Base-by-base conservation (phyloP, 805 yeast genomes). In the Jamesozyma gamospora region DNA sequence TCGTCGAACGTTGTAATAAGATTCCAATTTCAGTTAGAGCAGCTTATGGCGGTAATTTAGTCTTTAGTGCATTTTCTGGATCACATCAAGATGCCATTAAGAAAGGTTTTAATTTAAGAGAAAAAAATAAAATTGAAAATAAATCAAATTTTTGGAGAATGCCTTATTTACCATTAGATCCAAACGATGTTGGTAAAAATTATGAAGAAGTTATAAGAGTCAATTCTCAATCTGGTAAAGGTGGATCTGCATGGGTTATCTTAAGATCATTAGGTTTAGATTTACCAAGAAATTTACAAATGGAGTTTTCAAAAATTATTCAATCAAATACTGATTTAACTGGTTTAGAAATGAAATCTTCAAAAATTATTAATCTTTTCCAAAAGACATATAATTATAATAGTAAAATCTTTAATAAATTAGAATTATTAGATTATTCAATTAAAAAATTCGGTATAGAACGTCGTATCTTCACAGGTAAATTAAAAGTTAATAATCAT, bases 61-160 rank as follows among this genome's bases (percentile, higher is more conserved):
- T 82, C 33, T 87, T 82, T 29, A 80, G 85, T 62, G 92, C 92
- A 2, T 82, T 82, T 63, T 72, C 81, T 38, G 92, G 92, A 3
- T 77, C 86, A n/a, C 92, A 82, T 60, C 92, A 82, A 64, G 92
- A 83, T 60, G 92, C 92, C 33, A 82, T 82, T 60, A 83, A 82
- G 63, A 82, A 82, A 65, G 92, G 92, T 14, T 82, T 82, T 59
- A 67, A 70, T 18, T 11, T 48, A 32, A 21, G 24, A 21, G 62
- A 67, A 47, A 62, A 65, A 41, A 62, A 62, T 29, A 52, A 55
- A 41, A 62, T 62, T 29, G 52, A 55, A 19, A 58, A 60, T 13
- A 63, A 66, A 38, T 53, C 61, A 18, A 63, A 63, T 32, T 60
- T 57, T 37, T 83, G 94, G 94, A 68, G 73, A 51, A 67, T 83